Base-by-base conservation (phyloP, 192 early-diverging fungal genomes). In the Dimargaris cristalligena region DNA sequence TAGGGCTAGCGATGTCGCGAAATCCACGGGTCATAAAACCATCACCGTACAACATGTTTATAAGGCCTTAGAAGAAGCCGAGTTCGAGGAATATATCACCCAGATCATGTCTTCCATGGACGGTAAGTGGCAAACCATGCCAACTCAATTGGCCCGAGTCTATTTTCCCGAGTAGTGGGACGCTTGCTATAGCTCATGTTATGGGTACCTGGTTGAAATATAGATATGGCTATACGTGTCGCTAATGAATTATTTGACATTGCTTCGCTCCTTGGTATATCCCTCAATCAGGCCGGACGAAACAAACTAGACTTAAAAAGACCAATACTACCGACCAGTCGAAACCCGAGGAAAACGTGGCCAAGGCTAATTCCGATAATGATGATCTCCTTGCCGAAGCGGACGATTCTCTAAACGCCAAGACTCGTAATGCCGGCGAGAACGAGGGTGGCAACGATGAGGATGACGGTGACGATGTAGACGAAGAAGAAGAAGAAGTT, bases 1-100 rank as follows among this genome's bases (percentile, higher is more conserved):
- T 47, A 47, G 46, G 46, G 46, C 46, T 18, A 25, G 46, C 46
- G 46, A 47, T 25, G 46, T 47, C n/a, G 46, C 46, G n/a, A 47
- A 47, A 25, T 47, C 46, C 25, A 47, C 46, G 2, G 25, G 25
- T 47, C 46, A 47, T 25, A 47, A 47, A 47, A 47, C 46, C 6
- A 47, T 47, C 25, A 47, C 46, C 25, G 20, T 25, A 22, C 46
- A 47, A 47, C 46, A 47, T 25, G 46, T 47, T 22, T 22, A 22
- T 25, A 47, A 6, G 46, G 46, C 46, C 25, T 47, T 47, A 47
- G 46, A 47, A 6, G 46, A 47, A 25, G 46, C 46, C 3, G 46
- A 47, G 46, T 47, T 47, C 25, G 46, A 6, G 20, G 46, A 47
- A 22, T 47, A 3, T 47, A 47, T 47, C 6, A 1, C 46, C 20